Conservation (phyloP, 2,329 filamentous ascomycete species). For the Penicillium sp. region DNA sequence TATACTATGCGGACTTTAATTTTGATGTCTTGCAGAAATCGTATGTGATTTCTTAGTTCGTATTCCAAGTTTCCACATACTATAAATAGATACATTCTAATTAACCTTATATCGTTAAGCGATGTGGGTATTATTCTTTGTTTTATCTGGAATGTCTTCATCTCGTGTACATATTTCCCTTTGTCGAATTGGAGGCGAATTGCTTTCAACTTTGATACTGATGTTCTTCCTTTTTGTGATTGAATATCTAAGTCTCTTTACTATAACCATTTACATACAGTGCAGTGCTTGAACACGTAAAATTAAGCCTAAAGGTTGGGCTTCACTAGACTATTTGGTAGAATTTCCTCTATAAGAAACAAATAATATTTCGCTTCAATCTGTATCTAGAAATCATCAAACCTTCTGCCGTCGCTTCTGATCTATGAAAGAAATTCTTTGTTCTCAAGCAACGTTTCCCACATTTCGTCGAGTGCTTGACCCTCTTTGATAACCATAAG, state of each 20-base stretch:
- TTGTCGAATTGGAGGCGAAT: neutral
- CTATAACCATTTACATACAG: too few species aligned
- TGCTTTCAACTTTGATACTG: neutral
- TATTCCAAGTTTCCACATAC: too few species aligned
- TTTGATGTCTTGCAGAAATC: too few species aligned
- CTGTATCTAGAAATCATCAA: rapidly evolving
- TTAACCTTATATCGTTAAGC: too few species aligned
- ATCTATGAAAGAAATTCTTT: neutral
- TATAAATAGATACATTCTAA: too few species aligned
- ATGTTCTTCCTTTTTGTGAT: neutral
- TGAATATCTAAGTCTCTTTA: neutral
- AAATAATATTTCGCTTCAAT: neutral
- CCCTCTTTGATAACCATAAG: neutral
- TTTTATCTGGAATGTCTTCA: too few species aligned
- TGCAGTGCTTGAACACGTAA: neutral
- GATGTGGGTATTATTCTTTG: too few species aligned
- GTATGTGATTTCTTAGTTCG: too few species aligned
- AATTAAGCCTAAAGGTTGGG: too few species aligned
- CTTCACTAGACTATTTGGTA: too few species aligned
- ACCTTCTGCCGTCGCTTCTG: neutral
- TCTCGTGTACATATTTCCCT: neutral
- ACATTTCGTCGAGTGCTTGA: neutral
- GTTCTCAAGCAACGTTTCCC: neutral
- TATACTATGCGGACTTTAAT: too few species aligned
- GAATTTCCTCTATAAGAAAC: neutral